Evolutionary conservation across 345 rosid genomes (phyloP).

Genomic region (Boechera retrofracta): DNA sequence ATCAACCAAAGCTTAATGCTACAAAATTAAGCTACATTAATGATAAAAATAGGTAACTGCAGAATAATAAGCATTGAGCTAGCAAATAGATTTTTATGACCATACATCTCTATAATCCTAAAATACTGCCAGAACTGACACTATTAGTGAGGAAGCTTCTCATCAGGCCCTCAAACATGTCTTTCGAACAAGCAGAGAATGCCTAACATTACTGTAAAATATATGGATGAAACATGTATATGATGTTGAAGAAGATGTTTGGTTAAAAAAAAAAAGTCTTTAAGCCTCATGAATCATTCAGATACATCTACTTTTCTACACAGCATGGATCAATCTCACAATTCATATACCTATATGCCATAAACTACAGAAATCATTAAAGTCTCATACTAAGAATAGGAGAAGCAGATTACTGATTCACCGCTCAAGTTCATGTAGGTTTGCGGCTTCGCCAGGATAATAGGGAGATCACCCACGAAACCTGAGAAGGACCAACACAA

Average conservation of each 20-base stretch:
- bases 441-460: slow-evolving; percentile 79
- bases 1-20: neutral
- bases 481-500: slow-evolving; percentile 43
- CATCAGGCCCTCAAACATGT: neutral
- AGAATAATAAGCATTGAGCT: neutral
- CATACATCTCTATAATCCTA: slow-evolving; percentile 20
- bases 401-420: slow-evolving; percentile 66
- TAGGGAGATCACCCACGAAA: slow-evolving; percentile 60
- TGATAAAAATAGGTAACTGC: neutral
- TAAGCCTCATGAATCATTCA: neutral
- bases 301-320: neutral
- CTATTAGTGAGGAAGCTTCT: slow-evolving; percentile 5
- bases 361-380: neutral
- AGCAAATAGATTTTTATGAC: neutral
- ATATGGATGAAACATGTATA: neutral
- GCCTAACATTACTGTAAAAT: neutral
- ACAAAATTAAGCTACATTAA: neutral
- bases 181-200: neutral
- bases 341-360: slow-evolving; percentile 23
- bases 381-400: neutral
- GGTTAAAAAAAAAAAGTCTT: neutral
- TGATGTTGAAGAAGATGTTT: neutral
- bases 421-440: slow-evolving; percentile 98
- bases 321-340: neutral
- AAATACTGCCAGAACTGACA: neutral